A percentile compares a stretch with the other conserved stretches of the same genome.
Evolutionary conservation across 495 filamentous ascomycete genomes (phyloP).

Genomic region (Lasiosphaeria ovina): DNA sequence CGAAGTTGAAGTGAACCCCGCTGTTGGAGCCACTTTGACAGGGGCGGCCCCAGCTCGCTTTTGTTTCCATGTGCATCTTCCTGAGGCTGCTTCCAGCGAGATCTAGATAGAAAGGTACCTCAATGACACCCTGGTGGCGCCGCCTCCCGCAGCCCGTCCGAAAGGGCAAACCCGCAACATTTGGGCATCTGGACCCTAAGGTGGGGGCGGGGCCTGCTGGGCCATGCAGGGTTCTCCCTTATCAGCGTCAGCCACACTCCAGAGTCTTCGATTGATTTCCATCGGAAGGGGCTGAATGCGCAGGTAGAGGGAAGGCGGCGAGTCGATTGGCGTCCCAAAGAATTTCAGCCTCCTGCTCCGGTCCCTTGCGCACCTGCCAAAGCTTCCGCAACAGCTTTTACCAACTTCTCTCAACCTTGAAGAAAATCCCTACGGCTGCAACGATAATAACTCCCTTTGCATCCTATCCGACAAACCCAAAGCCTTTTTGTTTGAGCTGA

Average conservation of each 20-base stretch:
- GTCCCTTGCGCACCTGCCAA: constrained; percentile 17
- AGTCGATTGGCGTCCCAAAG: constrained; percentile 27
- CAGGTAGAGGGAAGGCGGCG: constrained; percentile 30
- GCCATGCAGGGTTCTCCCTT: constrained; percentile 1
- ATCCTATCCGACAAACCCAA: neutral
- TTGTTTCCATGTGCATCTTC: constrained; percentile 22
- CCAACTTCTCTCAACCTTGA: neutral
- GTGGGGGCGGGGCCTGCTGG: neutral
- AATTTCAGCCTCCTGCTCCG: constrained; percentile 33
- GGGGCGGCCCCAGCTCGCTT: constrained; percentile 8
- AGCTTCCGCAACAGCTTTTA: constrained; percentile 10
- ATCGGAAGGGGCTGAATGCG: constrained; percentile 36
- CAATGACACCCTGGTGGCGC: neutral
- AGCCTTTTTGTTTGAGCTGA: no score
- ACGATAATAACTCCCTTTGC: constrained; percentile 5
- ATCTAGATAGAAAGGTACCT: constrained; percentile 19
- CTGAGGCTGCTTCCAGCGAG: constrained; percentile 1
- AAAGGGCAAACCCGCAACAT: neutral
- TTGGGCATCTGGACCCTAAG: neutral
- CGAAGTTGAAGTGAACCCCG: neutral
- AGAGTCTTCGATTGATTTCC: constrained; percentile 40
- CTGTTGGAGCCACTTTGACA: constrained; percentile 19
- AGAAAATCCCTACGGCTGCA: constrained; percentile 13
- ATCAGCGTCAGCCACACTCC: constrained; percentile 35
- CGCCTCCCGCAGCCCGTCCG: neutral